phyloP scores from a whole-genome alignment of 2,329 filamentous ascomycete genomes.

The Penicillium expansum region DNA sequence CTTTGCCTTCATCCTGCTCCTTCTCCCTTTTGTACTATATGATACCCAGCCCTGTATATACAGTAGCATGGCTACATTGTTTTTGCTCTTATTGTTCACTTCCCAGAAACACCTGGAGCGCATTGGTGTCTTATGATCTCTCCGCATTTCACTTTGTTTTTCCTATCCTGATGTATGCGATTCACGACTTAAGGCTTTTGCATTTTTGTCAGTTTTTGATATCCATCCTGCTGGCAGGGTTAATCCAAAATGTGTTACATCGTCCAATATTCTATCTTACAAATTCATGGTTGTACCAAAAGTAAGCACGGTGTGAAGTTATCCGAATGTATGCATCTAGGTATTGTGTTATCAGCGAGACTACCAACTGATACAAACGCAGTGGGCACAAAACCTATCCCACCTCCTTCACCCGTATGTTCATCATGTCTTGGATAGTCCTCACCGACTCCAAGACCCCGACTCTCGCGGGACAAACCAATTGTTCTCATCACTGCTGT shows the following conservation, averaged over 20 bases:
- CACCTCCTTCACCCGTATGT: background rate
- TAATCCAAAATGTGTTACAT: background rate
- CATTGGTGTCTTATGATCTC: background rate
- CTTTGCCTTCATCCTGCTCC: background rate
- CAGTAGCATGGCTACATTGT: background rate
- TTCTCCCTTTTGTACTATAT: constrained; percentile 11
- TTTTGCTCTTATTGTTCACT: background rate
- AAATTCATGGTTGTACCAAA: background rate
- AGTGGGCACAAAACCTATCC: background rate
- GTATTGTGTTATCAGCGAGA: background rate
- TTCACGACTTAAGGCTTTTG: background rate
- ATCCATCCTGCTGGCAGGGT: background rate
- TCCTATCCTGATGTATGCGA: background rate
- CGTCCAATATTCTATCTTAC: background rate
- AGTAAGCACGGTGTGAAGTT: background rate
- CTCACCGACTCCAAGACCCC: background rate
- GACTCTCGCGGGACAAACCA: background rate
- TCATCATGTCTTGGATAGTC: background rate
- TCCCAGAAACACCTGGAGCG: background rate
- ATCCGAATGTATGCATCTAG: background rate
- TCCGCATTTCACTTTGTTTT: background rate
- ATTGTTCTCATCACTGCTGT: background rate
- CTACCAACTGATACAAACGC: no score
- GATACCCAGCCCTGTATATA: constrained; percentile 14
- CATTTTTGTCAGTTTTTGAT: background rate